Evolutionary conservation across 2,329 filamentous ascomycete species (phyloP), one percentile per base, ranked within the genome.

Genomic region (Cladorrhinum sp.): DNA sequence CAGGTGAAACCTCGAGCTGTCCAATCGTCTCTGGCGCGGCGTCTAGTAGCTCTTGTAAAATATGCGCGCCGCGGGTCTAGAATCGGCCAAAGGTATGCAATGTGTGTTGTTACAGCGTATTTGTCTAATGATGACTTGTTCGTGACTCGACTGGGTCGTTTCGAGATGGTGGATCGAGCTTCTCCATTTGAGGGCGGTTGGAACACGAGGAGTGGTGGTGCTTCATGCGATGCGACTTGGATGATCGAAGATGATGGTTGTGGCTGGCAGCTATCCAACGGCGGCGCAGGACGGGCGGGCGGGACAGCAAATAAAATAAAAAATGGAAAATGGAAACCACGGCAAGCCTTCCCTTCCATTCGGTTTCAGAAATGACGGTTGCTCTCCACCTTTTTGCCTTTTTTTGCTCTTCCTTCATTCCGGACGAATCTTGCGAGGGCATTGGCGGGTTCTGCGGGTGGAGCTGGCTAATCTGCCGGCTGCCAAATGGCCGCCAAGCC

Each of bases 171-270:
- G 50, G 39, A 26, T n/a, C 30, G 33, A 52, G 49, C 16, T 20
- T 46, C 58, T 55, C 63, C 64, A 65, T 65, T 63, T 61, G 63
- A 61, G 58, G 55, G 55, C 46, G 49, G 55, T 50, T 24, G 42
- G 14, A 46, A 42, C 30, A 62, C 56, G 52, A 57, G 62, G 54
- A 56, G 52, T 36, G 56, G 55, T 28, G 56, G 55, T 48, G 60
- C 52, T 62, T 67, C 63, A 65, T 64, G 62, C 65, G 62, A 58
- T 58, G 59, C 54, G 57, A 58, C 51, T 55, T 26, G 48, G 26
- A 7, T 24, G 21, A 20, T 46, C 7, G 18, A 50, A 21, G 46
- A 50, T 42, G 36, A 42, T 46, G n/a, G 42, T 20, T 18, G 16
- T 51, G 49, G 49, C 49, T 51, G 26, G 33, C 23, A 24, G 53